These are phyloP conservation scores for Sedum album DNA, from an alignment of 164 flowering plant genomes.

Conservation along the genomic window DNA sequence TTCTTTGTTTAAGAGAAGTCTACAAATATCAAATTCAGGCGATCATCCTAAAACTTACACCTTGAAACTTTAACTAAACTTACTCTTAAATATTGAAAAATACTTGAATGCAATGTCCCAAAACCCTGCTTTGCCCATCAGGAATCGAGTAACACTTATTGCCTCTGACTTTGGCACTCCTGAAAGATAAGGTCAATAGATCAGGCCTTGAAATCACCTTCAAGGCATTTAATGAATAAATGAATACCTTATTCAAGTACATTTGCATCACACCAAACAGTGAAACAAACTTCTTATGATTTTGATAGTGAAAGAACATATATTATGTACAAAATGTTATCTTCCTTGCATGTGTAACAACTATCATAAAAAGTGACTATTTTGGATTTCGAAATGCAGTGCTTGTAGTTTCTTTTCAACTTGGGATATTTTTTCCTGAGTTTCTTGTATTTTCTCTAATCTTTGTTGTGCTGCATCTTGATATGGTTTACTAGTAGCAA, in stretches of 20 bases:
- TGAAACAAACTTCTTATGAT: background rate
- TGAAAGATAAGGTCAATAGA: too few species aligned
- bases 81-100: too few species aligned
- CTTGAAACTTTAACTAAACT: too few species aligned
- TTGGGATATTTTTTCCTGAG: constrained; percentile 27
- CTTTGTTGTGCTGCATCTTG: constrained; percentile 40
- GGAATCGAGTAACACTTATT: too few species aligned
- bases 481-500: constrained; percentile 33
- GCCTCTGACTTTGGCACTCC: too few species aligned
- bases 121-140: too few species aligned
- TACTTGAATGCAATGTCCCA: too few species aligned
- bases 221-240: background rate
- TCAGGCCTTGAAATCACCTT: too few species aligned
- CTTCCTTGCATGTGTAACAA: background rate
- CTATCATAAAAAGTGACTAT: constrained; percentile 32
- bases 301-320: background rate
- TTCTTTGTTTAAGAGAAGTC: too few species aligned
- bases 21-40: too few species aligned
- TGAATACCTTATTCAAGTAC: background rate
- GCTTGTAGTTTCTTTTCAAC: constrained; percentile 30
- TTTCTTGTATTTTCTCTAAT: constrained; percentile 24
- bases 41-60: too few species aligned
- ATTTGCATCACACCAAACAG: background rate
- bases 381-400: constrained; percentile 47
- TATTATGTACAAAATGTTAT: background rate